Conservation (phyloP, 75 land plant species). For the Picea glauca region DNA sequence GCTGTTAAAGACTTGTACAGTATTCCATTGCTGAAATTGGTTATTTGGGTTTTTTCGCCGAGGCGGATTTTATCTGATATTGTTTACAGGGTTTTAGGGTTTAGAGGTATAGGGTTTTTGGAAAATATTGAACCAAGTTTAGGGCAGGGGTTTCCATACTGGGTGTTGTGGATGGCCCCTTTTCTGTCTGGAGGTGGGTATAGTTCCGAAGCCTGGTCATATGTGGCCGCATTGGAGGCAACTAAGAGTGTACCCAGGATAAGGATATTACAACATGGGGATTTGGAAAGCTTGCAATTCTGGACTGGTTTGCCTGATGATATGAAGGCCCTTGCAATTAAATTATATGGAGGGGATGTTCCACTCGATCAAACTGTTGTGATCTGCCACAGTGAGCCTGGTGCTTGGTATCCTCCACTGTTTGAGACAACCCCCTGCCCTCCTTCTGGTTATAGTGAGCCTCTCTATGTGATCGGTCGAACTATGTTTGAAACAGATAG, state of each 20-base stretch:
- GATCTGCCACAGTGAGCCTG: slow-evolving; percentile 91
- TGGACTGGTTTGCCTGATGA: slow-evolving; percentile 68
- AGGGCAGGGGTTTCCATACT: slow-evolving; percentile 16
- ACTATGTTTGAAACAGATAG: slow-evolving; percentile 98
- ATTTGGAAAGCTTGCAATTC: slow-evolving; percentile 41
- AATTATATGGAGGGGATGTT: slow-evolving; percentile 30
- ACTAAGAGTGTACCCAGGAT: slow-evolving; percentile 21
- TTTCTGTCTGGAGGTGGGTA: slow-evolving; percentile 89
- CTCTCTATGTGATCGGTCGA: slow-evolving; percentile 58
- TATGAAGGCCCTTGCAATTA: slow-evolving; percentile 29
- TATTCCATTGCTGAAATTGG: background rate
- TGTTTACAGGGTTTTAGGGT: slow-evolving; percentile 1
- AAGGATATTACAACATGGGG: slow-evolving; percentile 50
- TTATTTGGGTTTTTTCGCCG: background rate
- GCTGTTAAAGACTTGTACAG: background rate
- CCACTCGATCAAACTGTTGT: slow-evolving; percentile 46
- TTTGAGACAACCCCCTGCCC: slow-evolving; percentile 75
- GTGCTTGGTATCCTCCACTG: slow-evolving; percentile 86
- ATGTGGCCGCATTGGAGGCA: slow-evolving; percentile 36
- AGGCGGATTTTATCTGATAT: background rate
- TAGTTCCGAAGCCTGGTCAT: slow-evolving; percentile 84
- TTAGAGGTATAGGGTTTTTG: background rate
- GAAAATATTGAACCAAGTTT: background rate
- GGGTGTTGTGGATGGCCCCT: slow-evolving; percentile 93
- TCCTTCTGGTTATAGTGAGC: slow-evolving; percentile 51